Percentiles rank a stretch among this genome's conserved stretches.
Conservation (phyloP, 2,329 filamentous ascomycete species). For the Aspergillus ustus region DNA sequence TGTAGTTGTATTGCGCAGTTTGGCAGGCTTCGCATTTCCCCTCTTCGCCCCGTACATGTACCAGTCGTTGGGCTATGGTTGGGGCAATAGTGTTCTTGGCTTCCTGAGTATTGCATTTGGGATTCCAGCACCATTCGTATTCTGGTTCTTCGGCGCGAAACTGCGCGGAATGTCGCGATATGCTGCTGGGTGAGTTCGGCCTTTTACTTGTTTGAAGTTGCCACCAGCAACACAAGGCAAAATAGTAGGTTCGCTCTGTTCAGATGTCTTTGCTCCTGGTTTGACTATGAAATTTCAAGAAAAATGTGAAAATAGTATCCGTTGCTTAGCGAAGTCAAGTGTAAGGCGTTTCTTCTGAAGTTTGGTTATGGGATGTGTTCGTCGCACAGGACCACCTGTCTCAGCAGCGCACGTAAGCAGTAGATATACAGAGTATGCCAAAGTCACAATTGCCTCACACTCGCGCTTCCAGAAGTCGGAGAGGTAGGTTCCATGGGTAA, state of each 20-base stretch:
- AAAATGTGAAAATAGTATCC: neutral
- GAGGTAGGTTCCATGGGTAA: neutral
- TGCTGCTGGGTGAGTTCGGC: constrained; percentile 42
- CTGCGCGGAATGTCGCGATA: constrained; percentile 54
- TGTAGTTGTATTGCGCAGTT: constrained; percentile 37
- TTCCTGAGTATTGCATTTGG: constrained; percentile 46
- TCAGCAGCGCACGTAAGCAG: no score
- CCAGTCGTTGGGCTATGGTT: constrained; percentile 38
- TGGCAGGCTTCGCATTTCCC: constrained; percentile 47
- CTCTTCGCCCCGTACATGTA: constrained; percentile 49
- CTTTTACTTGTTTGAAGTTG: neutral
- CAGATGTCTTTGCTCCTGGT: neutral
- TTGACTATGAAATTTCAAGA: neutral
- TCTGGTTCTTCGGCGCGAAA: constrained; percentile 55
- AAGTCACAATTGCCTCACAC: neutral
- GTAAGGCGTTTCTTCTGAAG: neutral
- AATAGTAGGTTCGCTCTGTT: neutral
- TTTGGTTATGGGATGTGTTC: neutral
- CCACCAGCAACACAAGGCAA: neutral
- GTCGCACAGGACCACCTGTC: neutral
- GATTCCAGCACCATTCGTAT: constrained; percentile 54
- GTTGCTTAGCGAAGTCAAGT: neutral
- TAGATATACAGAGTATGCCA: neutral
- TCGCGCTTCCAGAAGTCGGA: neutral
- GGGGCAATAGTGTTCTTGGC: constrained; percentile 47